phyloP scores from a whole-genome alignment of 208 protist genomes.

The Acanthamoeba rhysodes region DNA sequence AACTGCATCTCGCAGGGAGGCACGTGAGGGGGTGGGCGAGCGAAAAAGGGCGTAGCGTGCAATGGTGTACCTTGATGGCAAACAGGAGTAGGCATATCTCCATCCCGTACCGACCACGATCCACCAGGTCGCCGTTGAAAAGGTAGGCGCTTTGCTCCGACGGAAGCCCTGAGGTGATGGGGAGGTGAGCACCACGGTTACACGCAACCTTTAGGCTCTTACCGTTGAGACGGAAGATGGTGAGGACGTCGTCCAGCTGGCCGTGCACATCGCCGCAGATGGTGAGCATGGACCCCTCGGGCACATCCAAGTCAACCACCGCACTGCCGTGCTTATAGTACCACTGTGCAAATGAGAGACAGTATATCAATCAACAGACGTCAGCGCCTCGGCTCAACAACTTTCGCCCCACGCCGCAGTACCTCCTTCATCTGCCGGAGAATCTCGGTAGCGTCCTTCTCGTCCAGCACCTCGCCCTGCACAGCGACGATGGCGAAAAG shows the following conservation, averaged over 20 bases:
- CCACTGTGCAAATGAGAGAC: not conserved
- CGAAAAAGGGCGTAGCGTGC: no score
- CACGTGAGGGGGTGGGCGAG: no score
- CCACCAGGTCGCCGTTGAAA: conserved; percentile 90
- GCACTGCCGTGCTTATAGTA: conserved; percentile 57
- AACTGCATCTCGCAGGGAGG: not conserved
- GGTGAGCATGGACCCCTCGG: conserved; percentile 89
- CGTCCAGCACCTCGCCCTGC: conserved; percentile 47
- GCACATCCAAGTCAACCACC: conserved; percentile 32
- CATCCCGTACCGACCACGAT: conserved; percentile 96
- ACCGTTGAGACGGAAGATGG: conserved; percentile 95
- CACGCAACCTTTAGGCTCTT: not conserved
- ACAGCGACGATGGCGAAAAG: not conserved
- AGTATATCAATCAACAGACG: not conserved
- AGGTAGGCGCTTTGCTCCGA: not conserved
- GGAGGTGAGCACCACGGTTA: not conserved
- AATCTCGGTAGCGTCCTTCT: conserved; percentile 40
- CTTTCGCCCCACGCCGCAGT: not conserved
- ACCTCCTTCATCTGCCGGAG: conserved; percentile 44
- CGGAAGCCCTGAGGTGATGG: not conserved
- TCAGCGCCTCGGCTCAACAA: not conserved
- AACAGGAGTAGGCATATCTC: conserved; percentile 96
- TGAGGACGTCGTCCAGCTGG: conserved; percentile 97
- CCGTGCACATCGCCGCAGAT: conserved; percentile 99
- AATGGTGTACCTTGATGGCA: conserved; percentile 96